Evolutionary conservation across 371 early-diverging fungal species (phyloP).

Genomic region (Apophysomyces sp.): DNA sequence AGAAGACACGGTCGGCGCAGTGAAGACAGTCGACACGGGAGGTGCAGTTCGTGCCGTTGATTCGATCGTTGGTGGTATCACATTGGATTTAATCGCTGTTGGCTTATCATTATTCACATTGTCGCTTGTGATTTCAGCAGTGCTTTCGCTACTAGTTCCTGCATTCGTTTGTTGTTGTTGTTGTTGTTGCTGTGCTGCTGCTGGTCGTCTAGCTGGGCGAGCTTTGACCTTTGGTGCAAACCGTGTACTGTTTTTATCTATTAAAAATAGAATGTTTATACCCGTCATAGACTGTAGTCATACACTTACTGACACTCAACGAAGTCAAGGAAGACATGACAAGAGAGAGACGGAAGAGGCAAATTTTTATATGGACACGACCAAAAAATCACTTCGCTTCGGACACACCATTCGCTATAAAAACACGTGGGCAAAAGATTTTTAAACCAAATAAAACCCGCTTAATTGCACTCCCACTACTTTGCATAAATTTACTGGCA

Average conservation of each 20-base stretch:
- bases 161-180: neutral
- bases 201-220: slow-evolving; percentile 3
- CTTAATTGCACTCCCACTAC: too few relatives aligned
- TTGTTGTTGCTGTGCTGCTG: neutral
- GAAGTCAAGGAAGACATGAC: slow-evolving; percentile 26
- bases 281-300: neutral
- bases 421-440: slow-evolving; percentile 6
- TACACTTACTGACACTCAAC: slow-evolving; percentile 25
- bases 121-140: neutral
- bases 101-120: neutral
- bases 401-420: slow-evolving; percentile 5
- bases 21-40: neutral
- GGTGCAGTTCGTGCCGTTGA: neutral
- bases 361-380: neutral
- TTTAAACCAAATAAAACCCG: too few relatives aligned
- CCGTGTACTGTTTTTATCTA: slow-evolving; percentile 28
- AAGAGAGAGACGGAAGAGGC: neutral
- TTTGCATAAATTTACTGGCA: too few relatives aligned
- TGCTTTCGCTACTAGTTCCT: neutral
- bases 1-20: neutral
- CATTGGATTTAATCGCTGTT: neutral
- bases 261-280: neutral
- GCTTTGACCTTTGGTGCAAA: slow-evolving; percentile 29
- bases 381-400: neutral
- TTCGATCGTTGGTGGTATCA: neutral